Evolutionary conservation across 495 filamentous ascomycete genomes (phyloP).

Genomic region (Tuber melanosporum): DNA sequence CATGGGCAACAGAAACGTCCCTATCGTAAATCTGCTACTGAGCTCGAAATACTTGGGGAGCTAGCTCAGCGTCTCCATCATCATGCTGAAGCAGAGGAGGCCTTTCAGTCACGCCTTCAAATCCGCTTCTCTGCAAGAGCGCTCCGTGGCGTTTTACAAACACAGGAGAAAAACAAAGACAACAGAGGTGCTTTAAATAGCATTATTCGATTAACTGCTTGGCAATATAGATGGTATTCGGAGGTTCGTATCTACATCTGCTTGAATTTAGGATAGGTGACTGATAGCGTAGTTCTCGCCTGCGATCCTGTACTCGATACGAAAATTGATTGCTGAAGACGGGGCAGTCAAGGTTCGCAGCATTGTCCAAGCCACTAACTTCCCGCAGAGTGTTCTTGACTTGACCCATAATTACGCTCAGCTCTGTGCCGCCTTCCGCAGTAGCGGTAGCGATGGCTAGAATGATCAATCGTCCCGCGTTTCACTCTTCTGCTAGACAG

Average conservation of each 20-base stretch:
- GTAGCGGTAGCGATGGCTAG: constrained; percentile 84
- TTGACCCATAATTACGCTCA: constrained; percentile 94
- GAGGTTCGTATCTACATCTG: constrained; percentile 54
- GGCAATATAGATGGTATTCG: constrained; percentile 99
- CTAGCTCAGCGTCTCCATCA: constrained; percentile 89
- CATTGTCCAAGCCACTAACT: constrained; percentile 89
- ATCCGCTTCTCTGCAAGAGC: constrained; percentile 86
- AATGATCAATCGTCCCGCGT: background rate
- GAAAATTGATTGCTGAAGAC: constrained; percentile 92
- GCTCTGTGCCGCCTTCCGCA: constrained; percentile 86
- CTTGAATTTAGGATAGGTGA: background rate
- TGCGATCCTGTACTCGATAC: constrained; percentile 72
- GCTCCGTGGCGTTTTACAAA: constrained; percentile 71
- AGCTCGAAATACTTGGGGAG: constrained; percentile 96
- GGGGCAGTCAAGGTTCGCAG: constrained; percentile 95
- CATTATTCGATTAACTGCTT: constrained; percentile 81
- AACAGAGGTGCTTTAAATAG: constrained; percentile 68
- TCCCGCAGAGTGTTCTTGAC: constrained; percentile 87
- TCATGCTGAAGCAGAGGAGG: constrained; percentile 78
- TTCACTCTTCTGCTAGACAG: background rate
- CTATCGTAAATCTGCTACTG: constrained; percentile 91
- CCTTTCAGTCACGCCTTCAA: constrained; percentile 73
- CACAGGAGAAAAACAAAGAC: constrained; percentile 66
- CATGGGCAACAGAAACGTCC: constrained; percentile 80
- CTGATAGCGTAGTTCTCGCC: constrained; percentile 71